Evolutionary conservation across 768 basidiomycete genomes (phyloP).

Genomic region (Mycena vitilis): DNA sequence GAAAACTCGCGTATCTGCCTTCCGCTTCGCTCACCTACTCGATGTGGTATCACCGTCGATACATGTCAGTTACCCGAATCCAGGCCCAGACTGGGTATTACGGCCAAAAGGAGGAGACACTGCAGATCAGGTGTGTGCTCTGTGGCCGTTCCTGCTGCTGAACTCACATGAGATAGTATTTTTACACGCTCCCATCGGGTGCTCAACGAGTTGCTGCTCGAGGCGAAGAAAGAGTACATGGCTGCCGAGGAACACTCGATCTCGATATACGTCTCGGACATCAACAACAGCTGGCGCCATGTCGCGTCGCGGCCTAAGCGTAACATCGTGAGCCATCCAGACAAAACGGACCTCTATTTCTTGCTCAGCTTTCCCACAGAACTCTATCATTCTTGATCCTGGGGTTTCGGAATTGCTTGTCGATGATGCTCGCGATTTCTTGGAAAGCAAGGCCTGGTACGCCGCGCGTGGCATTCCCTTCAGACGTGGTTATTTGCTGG

Average conservation of each 20-base stretch:
- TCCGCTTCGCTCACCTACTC: conserved; percentile 51
- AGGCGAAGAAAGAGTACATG: conserved; percentile 64
- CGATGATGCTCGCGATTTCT: conserved; percentile 77
- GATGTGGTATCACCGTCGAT: conserved; percentile 63
- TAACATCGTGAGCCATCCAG: conserved; percentile 47
- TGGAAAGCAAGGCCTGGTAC: conserved; percentile 79
- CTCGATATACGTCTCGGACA: conserved; percentile 63
- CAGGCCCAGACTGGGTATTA: conserved; percentile 49
- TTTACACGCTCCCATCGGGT: conserved; percentile 57
- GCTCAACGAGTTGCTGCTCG: conserved; percentile 64
- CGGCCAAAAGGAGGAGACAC: conserved; percentile 49
- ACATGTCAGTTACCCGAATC: conserved; percentile 52
- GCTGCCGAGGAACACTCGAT: conserved; percentile 64
- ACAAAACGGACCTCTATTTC: not conserved
- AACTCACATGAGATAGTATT: conserved; percentile 54
- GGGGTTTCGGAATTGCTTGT: conserved; percentile 74
- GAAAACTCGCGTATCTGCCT: conserved; percentile 58
- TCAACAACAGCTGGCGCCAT: conserved; percentile 61
- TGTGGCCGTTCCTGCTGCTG: not conserved
- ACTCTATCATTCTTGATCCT: conserved; percentile 77
- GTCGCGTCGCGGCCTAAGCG: conserved; percentile 73
- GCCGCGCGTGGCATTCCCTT: conserved; percentile 82
- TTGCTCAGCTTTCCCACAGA: conserved; percentile 20
- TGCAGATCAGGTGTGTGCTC: conserved; percentile 56
- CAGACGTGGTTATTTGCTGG: conserved; percentile 81